phyloP scores from a whole-genome alignment of 2,329 filamentous ascomycete species.

The Colletotrichum eremochloae region DNA sequence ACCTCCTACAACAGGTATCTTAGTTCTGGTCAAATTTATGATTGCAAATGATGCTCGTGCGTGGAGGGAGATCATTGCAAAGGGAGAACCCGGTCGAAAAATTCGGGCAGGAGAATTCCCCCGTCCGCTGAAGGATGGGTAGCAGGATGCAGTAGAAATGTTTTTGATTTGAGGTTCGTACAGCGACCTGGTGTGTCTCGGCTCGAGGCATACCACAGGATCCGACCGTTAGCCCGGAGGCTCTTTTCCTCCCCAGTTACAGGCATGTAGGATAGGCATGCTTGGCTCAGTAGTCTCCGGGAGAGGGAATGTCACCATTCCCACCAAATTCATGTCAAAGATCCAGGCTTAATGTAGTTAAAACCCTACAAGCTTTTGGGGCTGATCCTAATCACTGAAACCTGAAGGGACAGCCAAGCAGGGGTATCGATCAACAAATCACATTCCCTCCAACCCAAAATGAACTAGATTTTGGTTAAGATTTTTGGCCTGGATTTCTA shows the following conservation, averaged over 20 bases:
- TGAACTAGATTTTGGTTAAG: too few species aligned
- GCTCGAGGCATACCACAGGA: slow-evolving; percentile 5
- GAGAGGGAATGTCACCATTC: not conserved
- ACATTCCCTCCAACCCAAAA: too few species aligned
- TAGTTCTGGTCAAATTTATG: not conserved
- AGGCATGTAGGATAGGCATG: slow-evolving; percentile 18
- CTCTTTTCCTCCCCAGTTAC: slow-evolving; percentile 14
- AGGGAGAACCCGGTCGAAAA: slow-evolving; percentile 8
- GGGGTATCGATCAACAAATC: too few species aligned
- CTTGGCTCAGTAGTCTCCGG: not conserved
- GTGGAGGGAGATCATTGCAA: not conserved
- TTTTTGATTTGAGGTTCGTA: slow-evolving; percentile 3
- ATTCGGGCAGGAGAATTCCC: not conserved
- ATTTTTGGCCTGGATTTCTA: too few species aligned
- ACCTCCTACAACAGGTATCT: not conserved
- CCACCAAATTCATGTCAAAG: not conserved
- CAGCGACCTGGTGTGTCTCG: slow-evolving; percentile 14
- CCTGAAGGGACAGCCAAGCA: too few species aligned
- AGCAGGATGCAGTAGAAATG: slow-evolving; percentile 5
- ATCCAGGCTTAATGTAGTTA: not conserved
- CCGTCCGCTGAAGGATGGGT: not conserved
- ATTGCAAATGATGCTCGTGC: not conserved
- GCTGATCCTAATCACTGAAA: not conserved
- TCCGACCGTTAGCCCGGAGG: slow-evolving; percentile 20
- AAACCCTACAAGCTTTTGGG: not conserved